Base-by-base conservation (phyloP, 2,329 filamentous ascomycete genomes). In the Capronia coronata region DNA sequence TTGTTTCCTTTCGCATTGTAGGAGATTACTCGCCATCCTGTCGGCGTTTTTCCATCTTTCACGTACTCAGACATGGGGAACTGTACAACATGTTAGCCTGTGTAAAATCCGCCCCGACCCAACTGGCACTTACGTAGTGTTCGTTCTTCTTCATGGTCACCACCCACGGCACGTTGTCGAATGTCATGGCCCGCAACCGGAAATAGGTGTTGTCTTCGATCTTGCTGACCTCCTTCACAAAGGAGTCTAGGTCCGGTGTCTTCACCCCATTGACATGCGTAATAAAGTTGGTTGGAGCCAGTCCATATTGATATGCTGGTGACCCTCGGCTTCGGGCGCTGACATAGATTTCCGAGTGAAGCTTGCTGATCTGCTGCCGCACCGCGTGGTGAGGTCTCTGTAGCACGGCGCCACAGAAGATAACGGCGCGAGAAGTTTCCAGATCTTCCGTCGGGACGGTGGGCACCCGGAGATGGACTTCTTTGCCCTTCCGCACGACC, bases 71-170 rank as follows among this genome's bases (percentile, higher is more conserved):
- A 77, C 53, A 82, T 83, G 2, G 80, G 79, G 70, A 83, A 84
- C 71, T 74, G 51, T 27, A 30, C 7, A 18, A 11, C 35, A 27
- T 21, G 52, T 59, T 45, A 60, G 51, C n/a, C 45, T 19, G 13
- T 13, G 32, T 32, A 38, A 43, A 37, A 11, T 32, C 29, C n/a
- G 29, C n/a, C 19, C 6, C 8, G n/a, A n/a, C 19, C 21, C 14
- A 13, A 13, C 35, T 27, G 38, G 22, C 27, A 65, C 71, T 64
- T 62, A 76, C 73, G 67, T 98, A 98, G 69, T 98, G 93, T 65
- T 98, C 91, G 61, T 96, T 96, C 79, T 97, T 97, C 82, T 98
- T 98, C 87, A 98, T 95, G 7, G 93, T 98, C 32, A 94, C 87
- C n/a, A 98, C 89, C 89, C 93, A 98, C 2, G 91, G 91, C 8